Conservation (phyloP, 2,329 filamentous ascomycete genomes). For the Fusarium setosum region DNA sequence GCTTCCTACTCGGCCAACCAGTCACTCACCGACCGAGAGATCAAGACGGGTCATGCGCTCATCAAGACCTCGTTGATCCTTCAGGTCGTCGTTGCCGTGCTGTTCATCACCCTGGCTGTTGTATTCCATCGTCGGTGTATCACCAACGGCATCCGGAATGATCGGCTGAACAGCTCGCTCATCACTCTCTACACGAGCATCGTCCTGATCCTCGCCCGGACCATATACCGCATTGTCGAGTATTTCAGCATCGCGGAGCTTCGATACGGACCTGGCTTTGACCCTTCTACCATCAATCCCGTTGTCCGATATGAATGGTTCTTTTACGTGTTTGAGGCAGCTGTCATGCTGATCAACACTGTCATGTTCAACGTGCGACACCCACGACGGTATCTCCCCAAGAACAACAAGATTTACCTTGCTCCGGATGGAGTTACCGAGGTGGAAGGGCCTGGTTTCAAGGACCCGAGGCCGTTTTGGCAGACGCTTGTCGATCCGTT, state of each 20-base stretch:
- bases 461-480: conserved; percentile 58
- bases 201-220: conserved; percentile 61
- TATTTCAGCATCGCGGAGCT: conserved; percentile 63
- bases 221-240: conserved; percentile 69
- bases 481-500: conserved; percentile 57
- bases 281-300: conserved; percentile 52
- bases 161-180: conserved; percentile 51
- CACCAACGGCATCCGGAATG: conserved; percentile 48
- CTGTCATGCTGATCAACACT: conserved; percentile 63
- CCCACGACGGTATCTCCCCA: conserved; percentile 62
- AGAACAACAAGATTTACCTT: conserved; percentile 61
- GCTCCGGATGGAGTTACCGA: conserved; percentile 61
- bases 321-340: conserved; percentile 68
- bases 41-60: conserved; percentile 56
- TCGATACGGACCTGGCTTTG: conserved; percentile 51
- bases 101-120: conserved; percentile 61
- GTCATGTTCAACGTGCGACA: conserved; percentile 62
- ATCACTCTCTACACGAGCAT: conserved; percentile 63
- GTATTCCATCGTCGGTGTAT: conserved; percentile 61
- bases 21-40: conserved; percentile 50
- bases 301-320: conserved; percentile 68
- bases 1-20: conserved; percentile 60
- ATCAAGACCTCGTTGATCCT: conserved; percentile 63
- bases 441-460: conserved; percentile 60
- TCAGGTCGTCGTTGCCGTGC: conserved; percentile 63